Base-by-base conservation (phyloP, 495 filamentous ascomycete genomes). In the Chaetomium cochliodes region DNA sequence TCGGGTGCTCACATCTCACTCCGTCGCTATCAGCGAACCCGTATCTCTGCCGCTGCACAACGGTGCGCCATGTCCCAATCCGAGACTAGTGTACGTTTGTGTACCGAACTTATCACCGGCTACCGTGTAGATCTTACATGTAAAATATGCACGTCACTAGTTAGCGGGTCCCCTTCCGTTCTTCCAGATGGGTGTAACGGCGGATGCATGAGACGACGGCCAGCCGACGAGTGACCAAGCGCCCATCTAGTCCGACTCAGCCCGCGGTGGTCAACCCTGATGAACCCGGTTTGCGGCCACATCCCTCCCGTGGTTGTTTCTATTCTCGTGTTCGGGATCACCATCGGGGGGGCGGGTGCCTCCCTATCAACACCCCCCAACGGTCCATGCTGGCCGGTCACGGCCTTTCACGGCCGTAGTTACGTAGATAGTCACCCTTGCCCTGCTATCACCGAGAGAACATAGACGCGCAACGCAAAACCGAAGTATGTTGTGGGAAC, bases 401-500 rank as follows among this genome's bases (percentile, higher is more conserved):
- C 30, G 57, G 12, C 25, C 52, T 12, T 16, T 60, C 20, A 22
- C 58, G 58, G 58, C 58, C 58, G 58, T 51, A 60, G 11, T 11
- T 26, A 15, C 22, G 0, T 18, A 6, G 28, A 30, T 30, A 25
- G 2, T 11, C 49, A 16, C 6, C 49, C 7, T 13, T 51, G 49
- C 8, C 33, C 9, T 37, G 8, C 49, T 54, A 28, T 20, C 18
- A 54, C 28, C 28, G 5, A 33, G 25, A 15, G 8, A 11, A 22
- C 23, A 15, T 12, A 33, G 11, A 54, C 26, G 33, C 51, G 30
- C 2, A 33, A 33, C 51, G 11, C 26, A 54, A 16, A 53, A 15
- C 12, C 2, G 28, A 26, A 9, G 11, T 26, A 22, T 51, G 6
- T n/a, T n/a, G n/a, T n/a, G n/a, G n/a, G n/a, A n/a, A n/a, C n/a